Conservation (phyloP, 2,329 filamentous ascomycete species). For the Thyridium curvatum region DNA sequence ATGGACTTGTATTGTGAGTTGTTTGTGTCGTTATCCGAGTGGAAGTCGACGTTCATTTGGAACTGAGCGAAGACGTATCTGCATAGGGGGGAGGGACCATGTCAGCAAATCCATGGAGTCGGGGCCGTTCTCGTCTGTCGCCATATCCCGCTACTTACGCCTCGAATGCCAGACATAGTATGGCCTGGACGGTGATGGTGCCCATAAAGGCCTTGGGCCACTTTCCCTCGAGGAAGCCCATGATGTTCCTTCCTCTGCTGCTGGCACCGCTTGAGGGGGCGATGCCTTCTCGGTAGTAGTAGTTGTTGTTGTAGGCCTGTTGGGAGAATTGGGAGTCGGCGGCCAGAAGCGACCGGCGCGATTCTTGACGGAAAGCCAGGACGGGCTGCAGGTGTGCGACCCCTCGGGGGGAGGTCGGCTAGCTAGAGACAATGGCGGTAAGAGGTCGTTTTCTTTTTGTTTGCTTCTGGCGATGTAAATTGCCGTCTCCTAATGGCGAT, state of each 20-base stretch:
- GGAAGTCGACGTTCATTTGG: slow-evolving; percentile 52
- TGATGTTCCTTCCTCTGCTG: slow-evolving; percentile 34
- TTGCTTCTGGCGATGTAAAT: no score
- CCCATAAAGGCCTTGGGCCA: slow-evolving; percentile 88
- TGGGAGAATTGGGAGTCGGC: slow-evolving; percentile 24
- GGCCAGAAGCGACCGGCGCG: slow-evolving; percentile 37
- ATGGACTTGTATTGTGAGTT: slow-evolving; percentile 64
- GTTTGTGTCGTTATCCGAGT: slow-evolving; percentile 36
- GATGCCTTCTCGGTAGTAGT: slow-evolving; percentile 24
- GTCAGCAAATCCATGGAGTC: no score
- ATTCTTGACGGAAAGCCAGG: slow-evolving; percentile 39
- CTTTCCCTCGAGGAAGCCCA: slow-evolving; percentile 74
- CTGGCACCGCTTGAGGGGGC: slow-evolving; percentile 20
- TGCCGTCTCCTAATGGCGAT: no score
- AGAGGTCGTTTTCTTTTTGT: no score
- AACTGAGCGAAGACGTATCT: slow-evolving; percentile 91
- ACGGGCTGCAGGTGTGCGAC: slow-evolving; percentile 21
- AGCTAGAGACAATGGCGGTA: no score
- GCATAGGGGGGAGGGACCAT: slow-evolving; percentile 10
- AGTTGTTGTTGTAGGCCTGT: slow-evolving; percentile 22
- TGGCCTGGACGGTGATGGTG: slow-evolving; percentile 67
- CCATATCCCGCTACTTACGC: slow-evolving; percentile 57
- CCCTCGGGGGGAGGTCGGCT: slow-evolving; percentile 10
- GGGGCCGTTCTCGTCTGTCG: no score
- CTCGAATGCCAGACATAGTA: slow-evolving; percentile 78